These are phyloP conservation scores for Sclerotinia sclerotiorum DNA, from an alignment of 2,329 filamentous ascomycete species.

Conservation along the genomic window DNA sequence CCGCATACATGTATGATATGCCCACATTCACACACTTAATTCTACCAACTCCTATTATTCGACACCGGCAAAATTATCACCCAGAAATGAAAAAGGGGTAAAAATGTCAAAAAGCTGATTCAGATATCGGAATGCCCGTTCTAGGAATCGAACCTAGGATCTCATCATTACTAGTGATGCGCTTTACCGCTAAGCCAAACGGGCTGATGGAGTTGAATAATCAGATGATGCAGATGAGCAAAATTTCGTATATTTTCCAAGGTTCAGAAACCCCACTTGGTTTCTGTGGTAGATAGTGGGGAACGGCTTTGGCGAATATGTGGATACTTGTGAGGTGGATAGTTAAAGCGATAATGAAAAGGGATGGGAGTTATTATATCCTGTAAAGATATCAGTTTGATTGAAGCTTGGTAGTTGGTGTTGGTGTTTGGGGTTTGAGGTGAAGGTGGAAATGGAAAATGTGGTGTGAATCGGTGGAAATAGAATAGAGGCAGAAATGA, in stretches of 20 bases:
- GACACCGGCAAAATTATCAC: too few species aligned
- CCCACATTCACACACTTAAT: too few species aligned
- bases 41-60: too few species aligned
- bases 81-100: not conserved
- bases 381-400: too few species aligned
- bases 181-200: slow-evolving; percentile 20
- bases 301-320: not conserved
- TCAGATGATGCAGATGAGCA: rapidly evolving
- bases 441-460: not conserved
- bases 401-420: too few species aligned
- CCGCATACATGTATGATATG: too few species aligned
- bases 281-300: not conserved
- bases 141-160: slow-evolving; percentile 21
- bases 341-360: not conserved
- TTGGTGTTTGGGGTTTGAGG: not conserved
- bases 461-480: too few species aligned
- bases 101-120: not conserved
- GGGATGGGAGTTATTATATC: not conserved
- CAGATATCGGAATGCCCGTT: not conserved
- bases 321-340: not conserved
- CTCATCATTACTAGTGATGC: slow-evolving; percentile 21
- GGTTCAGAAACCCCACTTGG: not conserved
- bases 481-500: too few species aligned
- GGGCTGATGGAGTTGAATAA: not conserved
- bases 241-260: not conserved